These are phyloP conservation scores for Talaromyces sp. DNA, from an alignment of 2,329 filamentous ascomycete species.

Conservation along the genomic window DNA sequence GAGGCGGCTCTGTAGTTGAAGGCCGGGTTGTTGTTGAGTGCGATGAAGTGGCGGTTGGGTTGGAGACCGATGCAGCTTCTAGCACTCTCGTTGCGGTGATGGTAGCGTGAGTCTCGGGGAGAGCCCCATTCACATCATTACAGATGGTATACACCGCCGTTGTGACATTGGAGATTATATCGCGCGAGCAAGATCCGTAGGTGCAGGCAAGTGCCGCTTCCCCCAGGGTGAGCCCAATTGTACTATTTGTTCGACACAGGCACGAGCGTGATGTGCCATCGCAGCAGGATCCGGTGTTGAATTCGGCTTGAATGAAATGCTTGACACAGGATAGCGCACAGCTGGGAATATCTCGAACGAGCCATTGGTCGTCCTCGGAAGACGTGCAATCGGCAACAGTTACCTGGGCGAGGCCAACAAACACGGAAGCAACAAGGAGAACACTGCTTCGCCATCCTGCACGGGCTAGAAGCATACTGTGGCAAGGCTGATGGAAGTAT, in stretches of 20 bases:
- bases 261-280: conserved; percentile 52
- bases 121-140: conserved; percentile 29
- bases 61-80: conserved; percentile 7
- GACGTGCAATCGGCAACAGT: conserved; percentile 14
- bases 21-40: background rate
- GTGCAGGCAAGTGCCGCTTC: conserved; percentile 66
- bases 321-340: conserved; percentile 59
- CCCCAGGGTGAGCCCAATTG: conserved; percentile 61
- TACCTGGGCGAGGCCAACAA: conserved; percentile 17
- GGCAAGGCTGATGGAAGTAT: conserved; percentile 16
- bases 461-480: conserved; percentile 30
- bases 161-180: conserved; percentile 33
- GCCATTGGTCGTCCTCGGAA: background rate
- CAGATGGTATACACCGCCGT: conserved; percentile 53
- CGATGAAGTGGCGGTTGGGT: conserved; percentile 12
- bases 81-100: conserved; percentile 29
- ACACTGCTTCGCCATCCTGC: conserved; percentile 21
- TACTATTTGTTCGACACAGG: conserved; percentile 56
- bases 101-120: conserved; percentile 29
- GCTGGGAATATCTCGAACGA: conserved; percentile 38
- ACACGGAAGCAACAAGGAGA: conserved; percentile 17
- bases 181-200: conserved; percentile 49
- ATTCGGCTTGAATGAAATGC: conserved; percentile 58
- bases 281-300: conserved; percentile 45
- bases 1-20: background rate